Evolutionary conservation across 371 early-diverging fungal genomes (phyloP).

Genomic region (Fennellomyces sp.): DNA sequence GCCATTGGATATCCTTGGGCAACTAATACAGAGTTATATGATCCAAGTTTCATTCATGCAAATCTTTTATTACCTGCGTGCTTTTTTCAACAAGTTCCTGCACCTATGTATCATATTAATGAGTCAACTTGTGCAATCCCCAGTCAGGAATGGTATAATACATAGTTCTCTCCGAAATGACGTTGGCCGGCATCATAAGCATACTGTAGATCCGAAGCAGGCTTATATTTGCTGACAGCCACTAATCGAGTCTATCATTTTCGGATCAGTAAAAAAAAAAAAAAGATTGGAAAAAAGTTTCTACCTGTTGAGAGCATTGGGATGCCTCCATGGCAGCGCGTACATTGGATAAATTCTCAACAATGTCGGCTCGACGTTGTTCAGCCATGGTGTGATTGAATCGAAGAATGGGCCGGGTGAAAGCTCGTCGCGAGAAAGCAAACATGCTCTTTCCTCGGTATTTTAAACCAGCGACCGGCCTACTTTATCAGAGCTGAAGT

Average conservation of each 20-base stretch:
- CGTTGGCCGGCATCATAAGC: constrained; percentile 85
- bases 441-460: not conserved
- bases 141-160: constrained; percentile 39
- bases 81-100: constrained; percentile 95
- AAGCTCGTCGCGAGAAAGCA: not conserved
- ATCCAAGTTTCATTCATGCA: not conserved
- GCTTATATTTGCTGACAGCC: constrained; percentile 93
- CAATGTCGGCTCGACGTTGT: constrained; percentile 17
- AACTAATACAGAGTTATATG: constrained; percentile 39
- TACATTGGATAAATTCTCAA: constrained; percentile 21
- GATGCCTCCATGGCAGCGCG: constrained; percentile 14
- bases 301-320: constrained; percentile 2
- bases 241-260: constrained; percentile 63
- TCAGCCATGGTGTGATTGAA: constrained; percentile 21
- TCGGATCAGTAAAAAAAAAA: not conserved
- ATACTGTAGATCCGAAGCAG: constrained; percentile 74
- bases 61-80: constrained; percentile 48
- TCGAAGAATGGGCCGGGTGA: not conserved
- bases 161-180: constrained; percentile 97
- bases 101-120: constrained; percentile 57
- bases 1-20: constrained; percentile 88
- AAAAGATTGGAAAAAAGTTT: not conserved
- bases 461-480: no score
- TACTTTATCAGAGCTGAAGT: no score
- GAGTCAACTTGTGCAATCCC: not conserved